Evolutionary conservation across 257 asterid species (phyloP).

Genomic region (Nicotiana tomentosiformis): DNA sequence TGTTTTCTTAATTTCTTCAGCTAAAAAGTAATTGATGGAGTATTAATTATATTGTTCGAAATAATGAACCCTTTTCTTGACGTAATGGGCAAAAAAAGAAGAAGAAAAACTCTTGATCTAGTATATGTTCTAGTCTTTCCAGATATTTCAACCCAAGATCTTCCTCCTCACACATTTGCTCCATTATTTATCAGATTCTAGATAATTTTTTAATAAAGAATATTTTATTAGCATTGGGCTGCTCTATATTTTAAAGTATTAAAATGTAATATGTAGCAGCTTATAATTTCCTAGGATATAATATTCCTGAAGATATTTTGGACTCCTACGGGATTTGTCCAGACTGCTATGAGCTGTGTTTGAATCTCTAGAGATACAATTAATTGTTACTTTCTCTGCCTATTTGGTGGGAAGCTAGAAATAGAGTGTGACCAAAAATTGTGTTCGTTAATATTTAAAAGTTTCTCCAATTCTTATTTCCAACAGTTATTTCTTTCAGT

Average conservation of each 20-base stretch:
- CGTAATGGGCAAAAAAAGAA: background rate
- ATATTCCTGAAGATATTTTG: background rate
- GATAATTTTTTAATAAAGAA: no score
- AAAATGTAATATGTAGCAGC: background rate
- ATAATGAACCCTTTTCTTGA: background rate
- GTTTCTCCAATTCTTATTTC: background rate
- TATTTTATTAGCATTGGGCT: no score
- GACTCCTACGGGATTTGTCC: background rate
- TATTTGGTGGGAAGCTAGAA: background rate
- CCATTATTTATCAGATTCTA: no score
- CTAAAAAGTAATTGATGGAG: background rate
- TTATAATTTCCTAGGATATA: background rate
- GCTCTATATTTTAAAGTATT: no score
- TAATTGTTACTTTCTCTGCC: background rate
- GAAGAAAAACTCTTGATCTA: background rate
- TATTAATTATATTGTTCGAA: background rate
- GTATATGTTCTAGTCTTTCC: background rate
- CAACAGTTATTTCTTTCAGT: background rate
- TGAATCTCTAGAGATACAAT: background rate
- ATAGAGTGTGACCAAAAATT: background rate
- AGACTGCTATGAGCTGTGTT: background rate
- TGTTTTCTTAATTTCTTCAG: background rate
- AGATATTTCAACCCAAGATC: background rate
- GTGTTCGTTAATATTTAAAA: background rate
- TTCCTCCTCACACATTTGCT: no score